Evolutionary conservation across 2,329 filamentous ascomycete genomes (phyloP).

Genomic region (Exserohilum turcica): DNA sequence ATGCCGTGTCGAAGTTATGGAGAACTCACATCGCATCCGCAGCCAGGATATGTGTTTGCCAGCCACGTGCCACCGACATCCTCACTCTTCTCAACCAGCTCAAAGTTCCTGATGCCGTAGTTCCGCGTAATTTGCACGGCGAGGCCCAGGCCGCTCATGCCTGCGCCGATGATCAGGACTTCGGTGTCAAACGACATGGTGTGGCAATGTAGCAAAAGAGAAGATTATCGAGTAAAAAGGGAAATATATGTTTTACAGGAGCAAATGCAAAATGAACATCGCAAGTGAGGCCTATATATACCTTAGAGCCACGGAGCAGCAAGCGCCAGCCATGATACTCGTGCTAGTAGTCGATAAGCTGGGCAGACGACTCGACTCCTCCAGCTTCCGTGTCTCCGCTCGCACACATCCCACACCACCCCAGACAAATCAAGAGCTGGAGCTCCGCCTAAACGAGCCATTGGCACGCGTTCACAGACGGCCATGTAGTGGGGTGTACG

Average conservation of each 20-base stretch:
- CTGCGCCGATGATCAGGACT: slow-evolving; percentile 58
- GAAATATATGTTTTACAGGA: too few relatives aligned
- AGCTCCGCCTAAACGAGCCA: too few relatives aligned
- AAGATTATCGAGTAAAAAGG: not conserved
- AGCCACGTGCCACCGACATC: slow-evolving; percentile 47
- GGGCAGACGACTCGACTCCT: too few relatives aligned
- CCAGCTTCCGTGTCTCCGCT: too few relatives aligned
- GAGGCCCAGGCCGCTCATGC: slow-evolving; percentile 54
- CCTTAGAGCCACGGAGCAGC: too few relatives aligned
- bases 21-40: slow-evolving; percentile 40
- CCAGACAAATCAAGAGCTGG: not conserved
- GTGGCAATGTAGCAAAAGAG: not conserved
- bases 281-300: too few relatives aligned
- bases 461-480: not conserved
- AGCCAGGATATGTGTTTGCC: slow-evolving; percentile 42
- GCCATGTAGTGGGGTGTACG: slow-evolving; percentile 7
- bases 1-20: too few relatives aligned
- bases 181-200: slow-evolving; percentile 50
- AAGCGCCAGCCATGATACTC: too few relatives aligned
- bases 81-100: slow-evolving; percentile 52
- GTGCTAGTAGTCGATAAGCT: too few relatives aligned
- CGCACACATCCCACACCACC: too few relatives aligned
- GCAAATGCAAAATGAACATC: too few relatives aligned
- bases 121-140: slow-evolving; percentile 53
- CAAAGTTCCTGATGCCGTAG: slow-evolving; percentile 47